Evolutionary conservation across 2,329 filamentous ascomycete species (phyloP), one percentile per base, ranked within the genome.

Genomic region (Microdochium trichocladiopsis): DNA sequence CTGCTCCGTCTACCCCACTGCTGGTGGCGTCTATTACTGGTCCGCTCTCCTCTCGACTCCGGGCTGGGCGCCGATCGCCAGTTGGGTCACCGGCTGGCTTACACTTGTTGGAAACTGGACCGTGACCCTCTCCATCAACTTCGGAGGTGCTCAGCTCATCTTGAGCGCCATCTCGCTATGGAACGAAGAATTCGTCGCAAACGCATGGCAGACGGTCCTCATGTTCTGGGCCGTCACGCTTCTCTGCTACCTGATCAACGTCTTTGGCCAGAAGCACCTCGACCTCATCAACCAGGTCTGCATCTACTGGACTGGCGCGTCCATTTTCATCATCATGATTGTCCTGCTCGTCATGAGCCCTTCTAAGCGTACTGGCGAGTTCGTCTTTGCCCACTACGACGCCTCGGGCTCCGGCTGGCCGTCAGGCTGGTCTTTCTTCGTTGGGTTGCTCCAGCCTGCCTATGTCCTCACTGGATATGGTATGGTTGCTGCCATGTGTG

Each of bases 91-190:
- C 4, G 86, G 86, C 14, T 89, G 86, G 85, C 64, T 87, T 51
- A 87, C 84, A 0, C 72, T 89, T 0, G 84, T 89, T 2, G 86
- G 86, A 0, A 89, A 89, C 64, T 89, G 85, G 85, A 88, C 85
- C 24, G 72, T 76, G 18, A 75, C 74, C 0, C 67, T 82, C 18
- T 79, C 75, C 37, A 88, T 90, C 68, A 88, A 87, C 63, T 90
- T 90, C 62, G 80, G 78, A 0, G 84, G 84, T 2, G 86, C 77
- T 0, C 83, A 87, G 62, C 64, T 87, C 23, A 82, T 87, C 52
- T 72, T 88, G 21, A 82, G 77, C 49, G 84, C 84, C 2, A 86
- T 88, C 55, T 77, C 79, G n/a, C 70, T 89, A 1, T 88, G 83
- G 77, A 72, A 84, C n/a, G 83, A 87, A 55, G 78, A 84, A 56